Base-by-base conservation (phyloP, 306 rosid genomes). In the apple (Malus domestica) region DNA sequence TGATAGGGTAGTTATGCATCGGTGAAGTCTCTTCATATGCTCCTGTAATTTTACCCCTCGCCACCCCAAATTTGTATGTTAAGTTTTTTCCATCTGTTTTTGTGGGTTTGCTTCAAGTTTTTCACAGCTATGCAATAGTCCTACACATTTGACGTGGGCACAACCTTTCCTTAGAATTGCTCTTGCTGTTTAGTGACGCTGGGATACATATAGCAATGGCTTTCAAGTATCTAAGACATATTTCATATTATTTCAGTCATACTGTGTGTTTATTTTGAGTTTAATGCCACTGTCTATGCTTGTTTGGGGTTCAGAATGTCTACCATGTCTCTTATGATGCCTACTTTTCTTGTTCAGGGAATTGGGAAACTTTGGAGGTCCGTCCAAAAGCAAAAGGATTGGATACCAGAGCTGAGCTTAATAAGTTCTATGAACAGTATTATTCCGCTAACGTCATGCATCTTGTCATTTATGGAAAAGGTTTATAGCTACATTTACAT, bases 351-450 rank as follows among this genome's bases (percentile, higher is more conserved):
- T 72, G 8, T 68, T 14, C 67, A 95, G 99, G 99, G 78, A 95
- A 84, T 74, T 90, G 93, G 99, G 97, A 95, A 49, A 95, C 99
- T 61, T 85, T 95, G 97, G 97, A 90, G 81, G 96, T 90, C 82
- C 86, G 79, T 79, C 99, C 99, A 25, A 95, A 89, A 83, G 89
- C 86, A 45, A 90, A 82, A 74, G 99, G 99, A 72, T 12, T 92
- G 80, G 96, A 95, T 82, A 88, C 96, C 70, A 86, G 99, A 82
- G 78, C 70, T 2, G 99, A 95, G 85, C 97, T 95, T 74, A 68
- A 90, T 73, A 95, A 89, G 79, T 92, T 95, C 74, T 89, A 92
- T 82, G 82, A 89, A 51, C 89, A 83, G 79, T 86, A 95, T 75
- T 95, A 95, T 86, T 95, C 99, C 6, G 93, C 99, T 51, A 95